These are phyloP conservation scores for Arachis stenosperma DNA, from an alignment of 306 rosid species.

Conservation along the genomic window DNA sequence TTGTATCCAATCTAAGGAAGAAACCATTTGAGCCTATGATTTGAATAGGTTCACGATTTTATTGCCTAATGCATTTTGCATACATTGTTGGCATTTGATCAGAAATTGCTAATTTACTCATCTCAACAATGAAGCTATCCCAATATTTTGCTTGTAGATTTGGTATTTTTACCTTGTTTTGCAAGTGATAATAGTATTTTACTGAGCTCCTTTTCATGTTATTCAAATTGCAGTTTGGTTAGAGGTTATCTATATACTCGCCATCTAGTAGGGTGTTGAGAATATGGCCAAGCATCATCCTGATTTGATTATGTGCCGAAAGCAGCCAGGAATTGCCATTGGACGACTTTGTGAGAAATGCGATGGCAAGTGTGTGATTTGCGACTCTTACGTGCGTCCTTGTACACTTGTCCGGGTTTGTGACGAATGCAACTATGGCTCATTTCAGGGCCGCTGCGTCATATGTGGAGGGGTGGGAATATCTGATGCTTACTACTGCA, in stretches of 20 bases:
- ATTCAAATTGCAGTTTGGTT: constrained; percentile 8
- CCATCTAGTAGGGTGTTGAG: constrained; percentile 42
- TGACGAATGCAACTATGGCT: constrained; percentile 85
- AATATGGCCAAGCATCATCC: constrained; percentile 91
- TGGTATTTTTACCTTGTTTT: background rate
- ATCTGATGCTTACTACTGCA: constrained; percentile 92
- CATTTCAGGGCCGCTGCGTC: constrained; percentile 85
- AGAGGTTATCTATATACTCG: constrained; percentile 10
- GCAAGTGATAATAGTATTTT: background rate
- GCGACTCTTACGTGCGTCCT: constrained; percentile 89
- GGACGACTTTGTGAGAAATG: constrained; percentile 88
- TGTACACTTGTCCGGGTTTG: constrained; percentile 90
- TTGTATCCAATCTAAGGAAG: constrained; percentile 27
- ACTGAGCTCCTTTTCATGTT: constrained; percentile 1
- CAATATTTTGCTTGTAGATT: background rate
- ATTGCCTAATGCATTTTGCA: background rate
- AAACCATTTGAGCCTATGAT: background rate
- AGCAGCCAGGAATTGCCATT: constrained; percentile 90
- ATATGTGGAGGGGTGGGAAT: constrained; percentile 94
- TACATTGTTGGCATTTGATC: background rate
- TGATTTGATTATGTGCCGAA: constrained; percentile 89
- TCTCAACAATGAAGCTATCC: constrained; percentile 3
- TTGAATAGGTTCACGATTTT: background rate
- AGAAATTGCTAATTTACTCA: background rate
- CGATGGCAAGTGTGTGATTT: constrained; percentile 86